Conservation (phyloP, 2,329 filamentous ascomycete species). For the Colletotrichum theobromicola region DNA sequence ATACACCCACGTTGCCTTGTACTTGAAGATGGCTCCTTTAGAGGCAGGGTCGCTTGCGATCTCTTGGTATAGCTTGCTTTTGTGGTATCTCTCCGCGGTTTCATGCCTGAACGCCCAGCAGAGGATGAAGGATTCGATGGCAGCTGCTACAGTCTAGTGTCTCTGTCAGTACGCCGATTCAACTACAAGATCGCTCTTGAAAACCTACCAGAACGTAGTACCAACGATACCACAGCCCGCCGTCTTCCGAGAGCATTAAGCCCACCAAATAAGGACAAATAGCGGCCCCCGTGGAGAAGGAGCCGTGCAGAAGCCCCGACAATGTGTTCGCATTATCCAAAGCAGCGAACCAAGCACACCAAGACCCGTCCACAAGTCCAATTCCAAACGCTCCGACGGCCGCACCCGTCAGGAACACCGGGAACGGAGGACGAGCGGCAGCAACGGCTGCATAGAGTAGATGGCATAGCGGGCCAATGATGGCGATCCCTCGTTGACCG, state of each 20-base stretch:
- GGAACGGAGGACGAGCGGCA: slow-evolving; percentile 71
- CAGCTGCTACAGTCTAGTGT: slow-evolving; percentile 44
- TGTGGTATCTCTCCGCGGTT: slow-evolving; percentile 61
- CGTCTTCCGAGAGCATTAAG: slow-evolving; percentile 68
- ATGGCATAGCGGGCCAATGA: slow-evolving; percentile 41
- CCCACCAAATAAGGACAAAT: slow-evolving; percentile 74
- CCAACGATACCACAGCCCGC: slow-evolving; percentile 72
- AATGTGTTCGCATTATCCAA: slow-evolving; percentile 51
- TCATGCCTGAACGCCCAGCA: slow-evolving; percentile 66
- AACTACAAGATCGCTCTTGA: too few species aligned
- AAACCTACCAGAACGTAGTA: slow-evolving; percentile 73
- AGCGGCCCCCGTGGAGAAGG: slow-evolving; percentile 75
- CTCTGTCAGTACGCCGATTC: not conserved
- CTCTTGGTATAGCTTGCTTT: slow-evolving; percentile 35
- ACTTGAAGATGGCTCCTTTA: slow-evolving; percentile 30
- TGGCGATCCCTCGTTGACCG: slow-evolving; percentile 64
- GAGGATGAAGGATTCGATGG: slow-evolving; percentile 58
- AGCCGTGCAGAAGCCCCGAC: slow-evolving; percentile 73
- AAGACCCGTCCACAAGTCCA: slow-evolving; percentile 47
- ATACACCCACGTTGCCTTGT: slow-evolving; percentile 43
- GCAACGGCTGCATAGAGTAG: slow-evolving; percentile 66
- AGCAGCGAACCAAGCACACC: slow-evolving; percentile 49
- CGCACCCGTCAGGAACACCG: slow-evolving; percentile 67
- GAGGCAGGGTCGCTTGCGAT: not conserved
- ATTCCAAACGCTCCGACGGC: slow-evolving; percentile 52